Base-by-base conservation (phyloP, 768 basidiomycete genomes). In the Pholiota conissans region DNA sequence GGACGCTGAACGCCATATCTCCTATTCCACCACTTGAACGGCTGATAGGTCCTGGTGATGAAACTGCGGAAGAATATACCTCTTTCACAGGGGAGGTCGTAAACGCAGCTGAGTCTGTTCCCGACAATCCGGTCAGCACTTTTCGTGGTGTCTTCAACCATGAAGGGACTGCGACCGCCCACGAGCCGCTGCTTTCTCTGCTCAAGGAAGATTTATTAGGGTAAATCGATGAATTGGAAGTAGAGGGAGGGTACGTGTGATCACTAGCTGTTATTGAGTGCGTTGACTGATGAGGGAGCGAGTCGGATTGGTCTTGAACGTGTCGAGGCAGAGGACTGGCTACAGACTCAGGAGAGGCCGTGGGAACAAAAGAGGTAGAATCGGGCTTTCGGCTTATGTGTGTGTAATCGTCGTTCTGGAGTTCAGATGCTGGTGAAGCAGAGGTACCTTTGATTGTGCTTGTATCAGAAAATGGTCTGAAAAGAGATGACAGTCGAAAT, bases 201-300 rank as follows among this genome's bases (percentile, higher is more conserved):
- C 74, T 75, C 65, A 75, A 78, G 60, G 76, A 74, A 72, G 72
- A 72, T 57, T 74, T 62, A 73, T 83, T 74, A 77, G 80, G 75
- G 73, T 73, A 70, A 70, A 74, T 66, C 69, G 69, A 69, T 64
- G 80, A 79, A 70, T 67, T 68, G 66, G 79, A 79, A 73, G 82
- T 78, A 63, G 88, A 86, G 47, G 90, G 90, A 58, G 90, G 90
- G 77, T 92, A 92, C 70, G 90, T 91, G 79, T 91, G 90, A 63
- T 79, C 80, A 65, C 65, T 65, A 57, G 64, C 67, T 53, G 64
- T 61, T 58, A 61, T 63, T 47, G 62, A 65, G 37, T 64, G 57
- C 30, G 57, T 62, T 20, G 63, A 56, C 9, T 60, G 56, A 34
- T 13, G 58, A 24, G 57, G 59, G 11, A 55, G 59, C 14, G 60